Percentiles rank a stretch among this genome's conserved stretches.
Evolutionary conservation across 2,329 filamentous ascomycete genomes (phyloP).

Genomic region (Sphaerulina musiva): DNA sequence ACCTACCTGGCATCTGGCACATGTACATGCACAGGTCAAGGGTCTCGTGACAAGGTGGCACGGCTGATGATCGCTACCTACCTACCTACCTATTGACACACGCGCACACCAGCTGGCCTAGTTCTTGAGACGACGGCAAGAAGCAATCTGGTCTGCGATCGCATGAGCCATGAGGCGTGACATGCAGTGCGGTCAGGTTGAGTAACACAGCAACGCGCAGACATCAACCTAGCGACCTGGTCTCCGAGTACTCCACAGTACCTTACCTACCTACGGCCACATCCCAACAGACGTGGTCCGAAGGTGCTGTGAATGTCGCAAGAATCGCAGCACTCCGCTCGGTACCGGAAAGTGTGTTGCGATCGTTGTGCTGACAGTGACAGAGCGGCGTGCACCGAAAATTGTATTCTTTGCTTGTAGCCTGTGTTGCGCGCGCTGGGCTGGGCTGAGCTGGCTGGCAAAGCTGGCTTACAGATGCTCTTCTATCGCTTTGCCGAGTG

Average conservation of each 20-base stretch:
- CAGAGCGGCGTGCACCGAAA: background rate
- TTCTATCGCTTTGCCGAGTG: background rate
- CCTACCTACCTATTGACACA: background rate
- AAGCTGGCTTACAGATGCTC: background rate
- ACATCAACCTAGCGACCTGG: background rate
- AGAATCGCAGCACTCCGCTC: background rate
- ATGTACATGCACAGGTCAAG: no score
- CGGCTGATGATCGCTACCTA: no score
- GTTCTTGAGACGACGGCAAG: background rate
- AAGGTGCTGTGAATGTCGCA: background rate
- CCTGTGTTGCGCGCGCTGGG: background rate
- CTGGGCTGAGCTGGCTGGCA: no score
- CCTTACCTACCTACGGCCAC: background rate
- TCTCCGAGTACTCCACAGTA: background rate
- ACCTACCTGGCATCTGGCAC: no score
- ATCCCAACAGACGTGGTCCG: background rate
- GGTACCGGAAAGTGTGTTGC: background rate
- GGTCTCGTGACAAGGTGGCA: no score
- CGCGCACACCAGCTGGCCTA: background rate
- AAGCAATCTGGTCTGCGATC: background rate
- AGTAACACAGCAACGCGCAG: background rate
- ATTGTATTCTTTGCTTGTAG: background rate
- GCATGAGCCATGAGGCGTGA: background rate
- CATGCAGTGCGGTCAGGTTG: conserved; percentile 3
- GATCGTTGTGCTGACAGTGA: background rate